Base-by-base conservation (phyloP, 1,139 yeast species). In the Sugiyamaella grinbergsii region DNA sequence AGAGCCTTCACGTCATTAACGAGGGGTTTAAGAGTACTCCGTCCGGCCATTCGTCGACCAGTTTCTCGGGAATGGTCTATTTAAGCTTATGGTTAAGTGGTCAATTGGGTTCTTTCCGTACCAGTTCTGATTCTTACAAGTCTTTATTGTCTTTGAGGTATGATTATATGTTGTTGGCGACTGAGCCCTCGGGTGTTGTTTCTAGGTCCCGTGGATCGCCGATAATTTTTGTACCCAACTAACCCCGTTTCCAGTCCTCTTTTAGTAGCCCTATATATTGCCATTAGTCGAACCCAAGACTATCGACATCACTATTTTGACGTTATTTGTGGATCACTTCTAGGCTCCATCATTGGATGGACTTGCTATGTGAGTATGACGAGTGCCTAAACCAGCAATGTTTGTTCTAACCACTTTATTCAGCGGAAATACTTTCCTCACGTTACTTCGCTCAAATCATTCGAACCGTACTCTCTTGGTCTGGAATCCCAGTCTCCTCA, bases 11-110 rank as follows among this genome's bases (percentile, higher is more conserved):
- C 1, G 59, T 70, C 18, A 63, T 85, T 19, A 57, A 68, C 29
- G 95, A 87, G 61, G 95, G 95, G 0, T 76, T 84, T 72, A 79
- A 87, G 62, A 81, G 90, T 5, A 83, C 91, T 0, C 95, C 95
- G 0, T 82, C 90, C 1, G 95, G 95, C 8, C 95, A 87, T 63
- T 77, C 91, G 1, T 80, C 89, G 8, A 71, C 81, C 54, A 75
- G 88, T 26, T 87, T 86, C 66, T 71, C 86, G 1, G 83, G 88
- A 1, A 71, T 85, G 52, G 77, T 79, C n/a, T 85, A 75, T 64
- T 67, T 82, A 34, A 67, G 83, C 0, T 66, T 85, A 49, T 86
- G 90, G 88, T 59, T 84, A 15, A 65, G 74, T 41, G 85, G 84
- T 5, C 87, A 83, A 62, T 71, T 77, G 49, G 66, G 70, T 53